Conservation (phyloP, 495 filamentous ascomycete genomes). For the Talaromyces thailandensis region DNA sequence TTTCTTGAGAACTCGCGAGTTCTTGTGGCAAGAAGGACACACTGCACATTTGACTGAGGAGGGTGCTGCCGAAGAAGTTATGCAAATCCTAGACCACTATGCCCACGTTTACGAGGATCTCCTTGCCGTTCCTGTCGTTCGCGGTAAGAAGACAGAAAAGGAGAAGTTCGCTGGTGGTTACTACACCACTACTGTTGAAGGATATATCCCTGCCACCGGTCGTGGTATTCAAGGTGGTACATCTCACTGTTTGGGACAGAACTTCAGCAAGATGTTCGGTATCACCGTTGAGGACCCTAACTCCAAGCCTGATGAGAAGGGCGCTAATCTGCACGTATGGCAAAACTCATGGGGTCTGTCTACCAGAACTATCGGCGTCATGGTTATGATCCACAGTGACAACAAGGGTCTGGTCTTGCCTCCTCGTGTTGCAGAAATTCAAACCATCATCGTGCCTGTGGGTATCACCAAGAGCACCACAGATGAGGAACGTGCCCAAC, state of each 20-base stretch:
- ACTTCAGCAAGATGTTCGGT: conserved; percentile 97
- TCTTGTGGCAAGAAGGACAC: conserved; percentile 98
- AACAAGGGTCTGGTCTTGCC: conserved; percentile 90
- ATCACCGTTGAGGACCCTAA: conserved; percentile 92
- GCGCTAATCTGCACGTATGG: conserved; percentile 71
- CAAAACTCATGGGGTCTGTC: conserved; percentile 99
- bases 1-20: conserved; percentile 87
- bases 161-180: conserved; percentile 96
- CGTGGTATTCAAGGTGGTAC: conserved; percentile 95
- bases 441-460: conserved; percentile 86
- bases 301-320: conserved; percentile 62
- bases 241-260: conserved; percentile 88
- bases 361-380: conserved; percentile 90
- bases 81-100: conserved; percentile 90
- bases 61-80: conserved; percentile 71
- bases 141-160: conserved; percentile 78
- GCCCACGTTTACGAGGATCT: conserved; percentile 84
- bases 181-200: conserved; percentile 90
- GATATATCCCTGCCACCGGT: conserved; percentile 83
- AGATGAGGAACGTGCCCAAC: conserved; percentile 62
- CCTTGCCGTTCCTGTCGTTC: conserved; percentile 86
- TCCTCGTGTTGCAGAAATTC: conserved; percentile 76
- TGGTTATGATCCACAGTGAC: conserved; percentile 96
- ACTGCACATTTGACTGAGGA: conserved; percentile 82
- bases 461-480: conserved; percentile 80